Evolutionary conservation across 352 stramenopile species (phyloP), one percentile per base, ranked within the genome.

Genomic region (Pythium pectinolyticum): DNA sequence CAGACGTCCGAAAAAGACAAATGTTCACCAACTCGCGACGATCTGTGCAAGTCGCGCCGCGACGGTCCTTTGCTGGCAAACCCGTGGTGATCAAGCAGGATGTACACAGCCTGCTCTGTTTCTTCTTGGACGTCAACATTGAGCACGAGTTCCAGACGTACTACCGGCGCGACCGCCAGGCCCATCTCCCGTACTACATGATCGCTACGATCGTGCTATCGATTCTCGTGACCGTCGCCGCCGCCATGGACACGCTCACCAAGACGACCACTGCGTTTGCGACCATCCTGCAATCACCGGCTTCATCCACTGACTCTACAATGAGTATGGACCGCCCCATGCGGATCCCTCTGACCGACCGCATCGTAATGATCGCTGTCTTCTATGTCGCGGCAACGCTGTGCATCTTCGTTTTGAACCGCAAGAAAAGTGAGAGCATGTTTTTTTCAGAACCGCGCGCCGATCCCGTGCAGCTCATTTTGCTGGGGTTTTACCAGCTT

Each of bases 101-200:
- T 14, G 72, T 74, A 15, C 75, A 86, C 54, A 32, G 63, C 12
- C 31, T 76, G 12, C 62, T 84, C 28, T 77, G 74, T 57, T 77
- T 74, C 62, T 89, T 89, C 40, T 24, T 82, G 49, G 77, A 89
- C 43, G 66, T 63, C 49, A 69, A 79, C 43, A 70, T 87, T 25
- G 80, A 89, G 60, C 74, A 74, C 47, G 77, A 84, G 50, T 89
- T 87, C 66, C 80, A 89, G 64, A 77, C 72, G 0, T 89, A 78
- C 54, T 84, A 77, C 40, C 73, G 72, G 1, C 65, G 72, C 4
- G 66, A 86, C 55, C 80, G 77, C 35, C 77, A 88, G 48, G 49
- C 17, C 2, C 35, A 54, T 9, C 34, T 81, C 17, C 43, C 63
- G 22, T 9, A 70, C 15, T 70, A 82, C 35, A 84, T 88, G 79